Conservation (phyloP, 306 rosid genomes). For the Glycine tomentella region DNA sequence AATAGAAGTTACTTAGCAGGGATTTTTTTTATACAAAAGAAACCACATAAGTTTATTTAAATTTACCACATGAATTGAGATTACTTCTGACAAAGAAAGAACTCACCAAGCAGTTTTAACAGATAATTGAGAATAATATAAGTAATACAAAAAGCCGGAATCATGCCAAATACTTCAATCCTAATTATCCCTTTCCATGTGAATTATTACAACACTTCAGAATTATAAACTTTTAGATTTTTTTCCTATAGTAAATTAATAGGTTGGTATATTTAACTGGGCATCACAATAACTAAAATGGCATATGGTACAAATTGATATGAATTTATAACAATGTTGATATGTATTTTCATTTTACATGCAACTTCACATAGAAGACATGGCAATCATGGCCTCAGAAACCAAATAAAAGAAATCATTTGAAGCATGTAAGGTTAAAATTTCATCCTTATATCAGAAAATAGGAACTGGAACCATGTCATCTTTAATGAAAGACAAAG, state of each 20-base stretch:
- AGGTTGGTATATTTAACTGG: no score
- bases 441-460: no score
- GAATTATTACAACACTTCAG: not conserved
- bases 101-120: not conserved
- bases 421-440: no score
- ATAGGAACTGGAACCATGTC: no score
- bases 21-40: not conserved
- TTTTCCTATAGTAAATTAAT: not conserved
- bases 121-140: not conserved
- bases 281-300: slow-evolving; percentile 1
- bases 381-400: not conserved
- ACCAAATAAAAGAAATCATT: no score
- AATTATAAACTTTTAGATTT: slow-evolving; percentile 10
- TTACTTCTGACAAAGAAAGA: slow-evolving; percentile 2
- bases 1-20: no score
- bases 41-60: not conserved
- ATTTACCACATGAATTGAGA: not conserved
- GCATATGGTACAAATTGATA: slow-evolving; percentile 6
- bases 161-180: slow-evolving; percentile 16
- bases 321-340: not conserved
- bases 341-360: not conserved
- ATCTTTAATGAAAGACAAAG: no score
- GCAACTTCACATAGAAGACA: not conserved
- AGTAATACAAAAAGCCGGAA: not conserved
- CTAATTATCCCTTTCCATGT: not conserved